These are phyloP conservation scores for Apium graveolens DNA, from an alignment of 129 eudicot genomes.

Conservation along the genomic window DNA sequence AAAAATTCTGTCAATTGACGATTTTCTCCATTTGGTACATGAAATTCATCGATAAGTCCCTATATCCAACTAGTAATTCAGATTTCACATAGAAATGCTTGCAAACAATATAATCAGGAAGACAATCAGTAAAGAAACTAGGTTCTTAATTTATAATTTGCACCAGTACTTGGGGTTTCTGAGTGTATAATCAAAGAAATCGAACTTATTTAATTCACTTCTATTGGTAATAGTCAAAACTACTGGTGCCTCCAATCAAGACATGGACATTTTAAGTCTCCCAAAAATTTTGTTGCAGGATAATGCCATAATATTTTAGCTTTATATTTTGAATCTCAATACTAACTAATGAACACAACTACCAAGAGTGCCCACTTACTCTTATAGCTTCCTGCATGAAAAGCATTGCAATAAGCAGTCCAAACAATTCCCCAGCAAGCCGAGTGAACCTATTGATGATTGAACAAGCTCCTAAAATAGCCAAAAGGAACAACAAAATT, in stretches of 20 bases:
- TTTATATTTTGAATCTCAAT: neutral
- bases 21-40: slow-evolving; percentile 7
- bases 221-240: neutral
- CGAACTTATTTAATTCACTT: neutral
- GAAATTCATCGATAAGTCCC: slow-evolving; percentile 17
- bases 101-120: neutral
- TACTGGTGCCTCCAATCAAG: neutral
- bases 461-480: slow-evolving; percentile 19
- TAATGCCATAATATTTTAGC: neutral
- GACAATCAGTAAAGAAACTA: neutral
- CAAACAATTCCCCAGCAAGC: slow-evolving; percentile 16
- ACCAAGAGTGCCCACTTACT: slow-evolving; percentile 6
- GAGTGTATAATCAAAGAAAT: neutral
- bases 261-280: neutral
- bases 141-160: neutral
- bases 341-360: neutral
- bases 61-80: neutral
- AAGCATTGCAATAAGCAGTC: slow-evolving; percentile 21
- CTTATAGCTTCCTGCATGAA: slow-evolving; percentile 21
- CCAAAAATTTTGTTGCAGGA: neutral
- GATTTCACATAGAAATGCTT: neutral
- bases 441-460: slow-evolving; percentile 20
- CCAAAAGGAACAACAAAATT: slow-evolving; percentile 15
- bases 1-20: slow-evolving; percentile 2
- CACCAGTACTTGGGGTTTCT: neutral